Evolutionary conservation across 208 protist species (phyloP), one percentile per base, ranked within the genome.

Genomic region (Vickermania spadyakhi): DNA sequence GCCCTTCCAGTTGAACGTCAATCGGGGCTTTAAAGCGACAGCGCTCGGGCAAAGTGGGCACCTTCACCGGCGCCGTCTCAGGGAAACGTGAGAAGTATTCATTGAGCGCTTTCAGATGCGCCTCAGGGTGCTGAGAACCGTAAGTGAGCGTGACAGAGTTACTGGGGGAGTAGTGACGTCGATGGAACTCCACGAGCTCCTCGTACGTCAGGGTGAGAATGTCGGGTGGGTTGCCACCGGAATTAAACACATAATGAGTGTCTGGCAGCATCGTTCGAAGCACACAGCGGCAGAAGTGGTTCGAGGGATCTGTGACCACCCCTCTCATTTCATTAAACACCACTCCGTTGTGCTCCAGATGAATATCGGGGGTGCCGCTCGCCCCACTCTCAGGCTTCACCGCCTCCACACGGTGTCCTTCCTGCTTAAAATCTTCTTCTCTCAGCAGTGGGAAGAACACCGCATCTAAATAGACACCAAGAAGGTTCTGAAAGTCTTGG

Each of bases 301-400:
- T 77, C 56, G 64, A 71, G 5, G 88, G 86, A 52, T 97, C 86
- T 27, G 82, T 84, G 22, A 96, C 85, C 7, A 95, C 91, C 0
- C 91, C 93, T 56, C 92, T 87, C 93, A 97, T 97, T 63, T 97
- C 93, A 62, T 97, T 96, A 73, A 82, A 97, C 3, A 97, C 93
- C 7, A 97, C 91, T 2, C 93, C 93, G 72, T 97, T 96, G 64
- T 92, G 69, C 4, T 79, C 60, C 50, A 94, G 72, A 31, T 81
- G 81, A 7, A 45, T 7, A n/a, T 7, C 11, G 11, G 36, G 36
- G 14, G 36, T 28, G n/a, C 26, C 31, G 22, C 41, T 50, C 18
- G 58, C 61, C 26, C 28, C 28, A 7, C 57, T 61, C 14, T 26
- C 51, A n/a, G 64, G 62, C 23, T 66, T 71, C 45, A 86, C 81